Evolutionary conservation across 1,139 yeast genomes (phyloP).

Genomic region (Ogataea hybrid): DNA sequence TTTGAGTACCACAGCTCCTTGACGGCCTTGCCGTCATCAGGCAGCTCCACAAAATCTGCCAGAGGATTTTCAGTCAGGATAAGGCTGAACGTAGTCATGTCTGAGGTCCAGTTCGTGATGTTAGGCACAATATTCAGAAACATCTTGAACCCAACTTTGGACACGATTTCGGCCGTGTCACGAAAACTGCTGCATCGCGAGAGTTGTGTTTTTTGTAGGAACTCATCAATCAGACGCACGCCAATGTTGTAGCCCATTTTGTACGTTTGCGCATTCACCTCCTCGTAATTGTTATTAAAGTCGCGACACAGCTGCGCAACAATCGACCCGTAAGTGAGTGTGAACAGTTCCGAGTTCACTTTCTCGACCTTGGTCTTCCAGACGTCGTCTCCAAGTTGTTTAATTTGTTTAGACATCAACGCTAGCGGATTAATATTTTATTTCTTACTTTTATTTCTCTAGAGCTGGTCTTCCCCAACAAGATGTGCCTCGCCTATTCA

Average conservation of each 20-base stretch:
- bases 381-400: conserved; percentile 78
- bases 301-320: conserved; percentile 94
- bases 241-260: conserved; percentile 97
- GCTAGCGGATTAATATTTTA: too few species aligned
- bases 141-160: conserved; percentile 87
- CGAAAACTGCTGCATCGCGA: conserved; percentile 77
- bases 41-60: conserved; percentile 93
- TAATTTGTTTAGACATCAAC: conserved; percentile 28
- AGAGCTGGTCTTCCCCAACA: too few species aligned
- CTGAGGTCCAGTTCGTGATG: conserved; percentile 68
- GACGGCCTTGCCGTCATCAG: conserved; percentile 67
- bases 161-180: conserved; percentile 84
- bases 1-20: conserved; percentile 91
- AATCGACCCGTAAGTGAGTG: conserved; percentile 89
- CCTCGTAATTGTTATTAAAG: conserved; percentile 66
- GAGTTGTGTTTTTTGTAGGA: conserved; percentile 80
- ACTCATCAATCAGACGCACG: conserved; percentile 85
- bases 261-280: conserved; percentile 81
- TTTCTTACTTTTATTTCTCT: too few species aligned
- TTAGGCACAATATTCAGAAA: conserved; percentile 81
- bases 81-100: conserved; percentile 71
- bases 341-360: conserved; percentile 88
- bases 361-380: conserved; percentile 92
- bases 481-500: too few species aligned
- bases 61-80: conserved; percentile 83